A percentile compares a stretch with the other conserved stretches of the same genome.
These are phyloP conservation scores for Lagenidium giganteum DNA, from an alignment of 352 stramenopile species.

Conservation along the genomic window DNA sequence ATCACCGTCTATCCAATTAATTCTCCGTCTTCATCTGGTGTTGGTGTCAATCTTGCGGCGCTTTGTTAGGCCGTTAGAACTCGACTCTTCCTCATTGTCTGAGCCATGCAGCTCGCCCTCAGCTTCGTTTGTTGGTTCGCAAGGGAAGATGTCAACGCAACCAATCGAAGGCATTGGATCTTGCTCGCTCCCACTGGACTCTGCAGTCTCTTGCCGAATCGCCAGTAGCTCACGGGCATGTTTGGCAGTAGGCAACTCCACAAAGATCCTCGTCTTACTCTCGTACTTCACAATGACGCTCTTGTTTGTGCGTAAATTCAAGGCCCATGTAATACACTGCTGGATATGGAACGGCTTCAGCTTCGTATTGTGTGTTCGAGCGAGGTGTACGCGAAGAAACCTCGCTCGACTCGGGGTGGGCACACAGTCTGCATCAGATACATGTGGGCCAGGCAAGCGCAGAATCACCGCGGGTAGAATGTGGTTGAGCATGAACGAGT, in stretches of 20 bases:
- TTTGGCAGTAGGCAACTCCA: constrained; percentile 7
- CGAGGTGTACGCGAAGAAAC: constrained; percentile 51
- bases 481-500: constrained; percentile 33
- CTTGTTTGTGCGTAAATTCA: constrained; percentile 24
- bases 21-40: too few species aligned
- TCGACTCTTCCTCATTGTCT: too few species aligned
- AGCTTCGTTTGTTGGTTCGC: too few species aligned
- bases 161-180: constrained; percentile 18
- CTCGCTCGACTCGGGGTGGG: constrained; percentile 38
- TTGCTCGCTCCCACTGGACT: constrained; percentile 3
- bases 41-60: constrained; percentile 35
- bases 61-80: too few species aligned
- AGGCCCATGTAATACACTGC: constrained; percentile 47
- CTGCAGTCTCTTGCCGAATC: constrained; percentile 8
- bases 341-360: constrained; percentile 77
- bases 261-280: constrained; percentile 10
- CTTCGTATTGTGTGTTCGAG: constrained; percentile 31
- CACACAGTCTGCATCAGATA: not conserved
- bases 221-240: constrained; percentile 6
- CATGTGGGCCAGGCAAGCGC: constrained; percentile 8
- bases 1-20: too few species aligned
- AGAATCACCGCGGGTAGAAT: constrained; percentile 33
- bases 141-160: constrained; percentile 11
- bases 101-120: too few species aligned
- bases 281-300: constrained; percentile 13